Evolutionary conservation across 345 rosid genomes (phyloP).

Genomic region (Syzygium oleosum): DNA sequence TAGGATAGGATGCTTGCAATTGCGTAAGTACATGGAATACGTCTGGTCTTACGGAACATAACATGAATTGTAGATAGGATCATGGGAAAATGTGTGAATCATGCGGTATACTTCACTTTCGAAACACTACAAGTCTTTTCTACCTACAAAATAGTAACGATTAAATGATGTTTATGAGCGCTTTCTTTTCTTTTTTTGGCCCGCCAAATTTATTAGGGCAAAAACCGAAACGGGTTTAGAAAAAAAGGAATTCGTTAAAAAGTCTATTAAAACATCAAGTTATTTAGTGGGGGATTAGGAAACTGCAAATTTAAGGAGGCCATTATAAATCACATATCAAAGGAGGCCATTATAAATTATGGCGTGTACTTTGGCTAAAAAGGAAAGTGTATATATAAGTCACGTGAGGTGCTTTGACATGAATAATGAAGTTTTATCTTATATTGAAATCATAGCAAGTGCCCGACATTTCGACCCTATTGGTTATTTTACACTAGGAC

Average conservation of each 20-base stretch:
- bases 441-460: too few species aligned
- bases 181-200: neutral
- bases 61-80: neutral
- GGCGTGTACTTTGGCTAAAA: too few species aligned
- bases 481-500: too few species aligned
- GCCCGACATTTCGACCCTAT: too few species aligned
- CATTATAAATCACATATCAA: neutral
- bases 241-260: neutral
- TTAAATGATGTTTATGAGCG: neutral
- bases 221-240: neutral
- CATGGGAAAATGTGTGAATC: neutral
- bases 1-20: neutral
- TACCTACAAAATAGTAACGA: neutral
- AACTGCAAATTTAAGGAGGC: neutral
- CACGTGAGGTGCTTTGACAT: too few species aligned
- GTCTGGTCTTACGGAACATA: too few species aligned
- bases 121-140: neutral
- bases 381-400: too few species aligned
- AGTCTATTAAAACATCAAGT: neutral
- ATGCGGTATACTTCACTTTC: neutral
- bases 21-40: too few species aligned
- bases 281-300: neutral
- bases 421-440: too few species aligned
- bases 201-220: neutral
- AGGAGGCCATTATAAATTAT: too few species aligned